A percentile compares a stretch with the other conserved stretches of the same genome.
These are phyloP conservation scores for Orbilia blumenaviensis DNA, from an alignment of 2,329 filamentous ascomycete species.

Conservation along the genomic window DNA sequence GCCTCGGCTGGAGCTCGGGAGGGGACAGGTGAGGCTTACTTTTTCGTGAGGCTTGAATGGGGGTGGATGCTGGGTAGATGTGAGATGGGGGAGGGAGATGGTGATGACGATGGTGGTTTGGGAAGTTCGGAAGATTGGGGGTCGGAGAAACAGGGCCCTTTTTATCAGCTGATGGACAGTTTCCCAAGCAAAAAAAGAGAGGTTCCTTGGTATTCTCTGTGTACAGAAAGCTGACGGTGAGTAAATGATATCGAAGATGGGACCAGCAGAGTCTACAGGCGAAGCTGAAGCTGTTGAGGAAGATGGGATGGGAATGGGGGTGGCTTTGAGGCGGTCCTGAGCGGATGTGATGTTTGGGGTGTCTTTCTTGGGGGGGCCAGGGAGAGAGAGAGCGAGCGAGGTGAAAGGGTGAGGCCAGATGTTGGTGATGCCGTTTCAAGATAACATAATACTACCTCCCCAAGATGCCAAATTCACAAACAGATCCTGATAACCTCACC, in stretches of 20 bases:
- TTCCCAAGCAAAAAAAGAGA: constrained; percentile 34
- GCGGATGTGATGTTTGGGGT: not conserved
- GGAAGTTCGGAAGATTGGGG: constrained; percentile 41
- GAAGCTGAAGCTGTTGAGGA: not conserved
- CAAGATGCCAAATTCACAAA: no score
- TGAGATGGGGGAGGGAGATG: not conserved
- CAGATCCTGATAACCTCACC: no score
- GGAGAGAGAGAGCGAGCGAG: not conserved
- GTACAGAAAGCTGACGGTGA: not conserved
- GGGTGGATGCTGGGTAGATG: not conserved
- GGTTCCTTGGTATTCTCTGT: constrained; percentile 18
- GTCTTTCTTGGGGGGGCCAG: not conserved
- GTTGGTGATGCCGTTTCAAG: constrained; percentile 41
- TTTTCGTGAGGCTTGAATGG: not conserved
- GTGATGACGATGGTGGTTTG: constrained; percentile 32
- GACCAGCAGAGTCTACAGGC: not conserved
- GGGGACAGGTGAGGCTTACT: not conserved
- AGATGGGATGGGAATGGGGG: not conserved
- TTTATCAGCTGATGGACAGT: constrained; percentile 40
- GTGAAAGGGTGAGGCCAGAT: constrained; percentile 27
- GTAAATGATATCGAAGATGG: not conserved
- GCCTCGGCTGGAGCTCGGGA: not conserved
- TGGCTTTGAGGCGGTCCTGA: not conserved
- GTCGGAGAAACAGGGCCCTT: constrained; percentile 16
- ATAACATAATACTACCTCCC: no score